Conservation (phyloP, 1,139 yeast genomes). For the Blastobotrys ciferrii region DNA sequence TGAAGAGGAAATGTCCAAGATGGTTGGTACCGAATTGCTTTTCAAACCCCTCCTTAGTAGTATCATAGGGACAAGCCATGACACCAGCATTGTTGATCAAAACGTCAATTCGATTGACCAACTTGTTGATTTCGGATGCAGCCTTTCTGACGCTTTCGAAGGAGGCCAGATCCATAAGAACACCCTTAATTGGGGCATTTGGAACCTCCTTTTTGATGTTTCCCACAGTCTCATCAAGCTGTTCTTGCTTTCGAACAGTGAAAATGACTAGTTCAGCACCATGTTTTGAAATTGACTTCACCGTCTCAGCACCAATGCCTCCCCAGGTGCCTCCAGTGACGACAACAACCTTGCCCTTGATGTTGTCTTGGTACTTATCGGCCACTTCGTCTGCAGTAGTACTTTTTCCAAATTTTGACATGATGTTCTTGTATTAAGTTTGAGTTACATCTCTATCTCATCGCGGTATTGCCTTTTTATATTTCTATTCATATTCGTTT, state of each 20-base stretch:
- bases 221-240: constrained; percentile 23
- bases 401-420: neutral
- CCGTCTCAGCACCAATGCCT: constrained; percentile 48
- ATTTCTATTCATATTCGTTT: neutral
- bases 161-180: constrained; percentile 41
- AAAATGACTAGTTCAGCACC: constrained; percentile 39
- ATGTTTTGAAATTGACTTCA: constrained; percentile 43
- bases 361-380: constrained; percentile 19
- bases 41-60: constrained; percentile 67
- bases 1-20: constrained; percentile 56
- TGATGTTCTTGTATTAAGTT: too few relatives aligned
- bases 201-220: constrained; percentile 18
- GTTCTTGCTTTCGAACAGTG: constrained; percentile 32
- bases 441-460: too few relatives aligned
- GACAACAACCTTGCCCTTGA: constrained; percentile 38
- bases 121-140: constrained; percentile 25
- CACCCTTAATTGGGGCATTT: constrained; percentile 14
- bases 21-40: constrained; percentile 78
- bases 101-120: constrained; percentile 48
- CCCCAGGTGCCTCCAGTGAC: constrained; percentile 43
- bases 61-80: constrained; percentile 68
- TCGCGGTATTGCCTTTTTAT: too few relatives aligned
- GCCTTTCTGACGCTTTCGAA: constrained; percentile 25
- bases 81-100: constrained; percentile 80
- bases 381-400: constrained; percentile 19